These are phyloP conservation scores for Herpomyces periplanetae DNA, from an alignment of 2,329 filamentous ascomycete genomes.

Conservation along the genomic window DNA sequence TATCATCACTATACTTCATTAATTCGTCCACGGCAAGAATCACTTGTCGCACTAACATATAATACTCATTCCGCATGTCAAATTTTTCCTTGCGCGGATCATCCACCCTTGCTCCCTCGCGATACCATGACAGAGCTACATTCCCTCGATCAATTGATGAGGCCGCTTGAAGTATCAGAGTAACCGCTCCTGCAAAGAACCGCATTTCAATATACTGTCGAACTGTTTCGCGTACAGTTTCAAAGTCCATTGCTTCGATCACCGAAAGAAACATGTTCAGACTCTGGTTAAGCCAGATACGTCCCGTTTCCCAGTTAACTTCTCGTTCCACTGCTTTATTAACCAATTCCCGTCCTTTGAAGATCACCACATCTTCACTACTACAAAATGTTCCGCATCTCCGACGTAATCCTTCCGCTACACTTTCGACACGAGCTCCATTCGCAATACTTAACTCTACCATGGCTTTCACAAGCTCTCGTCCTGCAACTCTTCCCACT, in stretches of 20 bases:
- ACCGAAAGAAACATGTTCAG: conserved; percentile 59
- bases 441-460: conserved; percentile 92
- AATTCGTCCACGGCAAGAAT: conserved; percentile 34
- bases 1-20: conserved; percentile 26
- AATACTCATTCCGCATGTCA: conserved; percentile 32
- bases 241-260: conserved; percentile 35
- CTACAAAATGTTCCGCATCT: conserved; percentile 92
- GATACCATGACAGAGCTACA: conserved; percentile 43
- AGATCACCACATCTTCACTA: conserved; percentile 79
- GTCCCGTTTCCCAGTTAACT: conserved; percentile 29
- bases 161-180: conserved; percentile 46
- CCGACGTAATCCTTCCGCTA: conserved; percentile 64
- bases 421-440: conserved; percentile 83
- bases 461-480: conserved; percentile 79
- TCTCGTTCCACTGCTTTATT: conserved; percentile 51
- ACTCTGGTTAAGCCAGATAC: conserved; percentile 53
- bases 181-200: conserved; percentile 69
- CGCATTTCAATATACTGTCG: conserved; percentile 38
- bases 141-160: conserved; percentile 56
- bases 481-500: conserved; percentile 53
- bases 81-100: conserved; percentile 30
- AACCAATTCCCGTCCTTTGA: conserved; percentile 83
- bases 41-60: conserved; percentile 50
- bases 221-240: conserved; percentile 38
- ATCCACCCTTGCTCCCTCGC: conserved; percentile 27